Base-by-base conservation (phyloP, 2,329 filamentous ascomycete species). In the Orbilia quercus region DNA sequence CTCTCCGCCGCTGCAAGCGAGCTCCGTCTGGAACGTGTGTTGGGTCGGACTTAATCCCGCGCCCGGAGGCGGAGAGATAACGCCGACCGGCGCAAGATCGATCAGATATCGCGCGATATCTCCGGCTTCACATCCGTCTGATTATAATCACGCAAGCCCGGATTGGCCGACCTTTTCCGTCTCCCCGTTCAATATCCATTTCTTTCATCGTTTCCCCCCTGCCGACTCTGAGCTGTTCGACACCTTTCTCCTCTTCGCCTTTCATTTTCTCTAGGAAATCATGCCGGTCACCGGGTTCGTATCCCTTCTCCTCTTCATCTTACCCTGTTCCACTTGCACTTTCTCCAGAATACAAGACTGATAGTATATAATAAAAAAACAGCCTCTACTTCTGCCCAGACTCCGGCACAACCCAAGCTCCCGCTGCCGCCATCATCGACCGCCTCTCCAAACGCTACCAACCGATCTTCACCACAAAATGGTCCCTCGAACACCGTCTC, bases 381-480 rank as follows among this genome's bases (percentile, higher is more conserved):
- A 78, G 77, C 36, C 63, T 78, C 20, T 78, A 78, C 75, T 78
- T 77, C 75, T 76, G 76, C 69, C 73, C 66, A 4, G 76, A 77
- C 51, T 62, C 75, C 36, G 69, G 73, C 45, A 76, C 53, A 16
- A 74, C 75, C 38, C 67, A 74, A 20, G 70, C 28, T 38, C 67
- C 57, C 25, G 69, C 54, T 34, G 47, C 18, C 57, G 57, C 72
- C 36, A 72, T 78, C 66, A 38, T 69, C 7, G 77, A 78, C 75
- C 70, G 69, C 18, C 76, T 78, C 40, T 74, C 73, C n/a, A 77
- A 77, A 57, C 75, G 72, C 18, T 76, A 77, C 59, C 76, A 77
- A 23, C 77, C 77, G 14, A 58, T 76, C 23, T 45, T 54, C 42
- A 47, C 48, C 45, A 48, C 63, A 34, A 75, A 72, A 64, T 78